Conservation (phyloP, 2,329 filamentous ascomycete genomes). For the Rugonectria rugulosa region DNA sequence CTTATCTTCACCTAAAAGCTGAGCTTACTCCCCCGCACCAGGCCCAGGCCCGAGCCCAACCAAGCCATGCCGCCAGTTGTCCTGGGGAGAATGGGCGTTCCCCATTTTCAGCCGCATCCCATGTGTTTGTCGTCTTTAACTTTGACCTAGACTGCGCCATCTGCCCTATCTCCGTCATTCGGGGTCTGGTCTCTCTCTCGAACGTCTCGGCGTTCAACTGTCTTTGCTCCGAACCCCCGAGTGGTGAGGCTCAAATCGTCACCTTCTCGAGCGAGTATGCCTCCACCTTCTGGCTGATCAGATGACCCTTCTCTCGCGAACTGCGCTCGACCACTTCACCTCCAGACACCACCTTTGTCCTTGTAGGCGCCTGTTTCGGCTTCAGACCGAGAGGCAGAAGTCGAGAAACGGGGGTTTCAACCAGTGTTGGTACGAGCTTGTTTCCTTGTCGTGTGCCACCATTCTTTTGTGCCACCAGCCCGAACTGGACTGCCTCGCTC, state of each 20-base stretch:
- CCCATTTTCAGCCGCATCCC: slow-evolving; percentile 23
- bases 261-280: slow-evolving; percentile 86
- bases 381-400: slow-evolving; percentile 79
- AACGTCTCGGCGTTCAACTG: slow-evolving; percentile 2
- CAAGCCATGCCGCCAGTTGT: slow-evolving; percentile 2
- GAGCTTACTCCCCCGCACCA: not conserved
- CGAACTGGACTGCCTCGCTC: slow-evolving; percentile 71
- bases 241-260: slow-evolving; percentile 60
- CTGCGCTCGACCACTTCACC: slow-evolving; percentile 76
- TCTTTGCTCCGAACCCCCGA: slow-evolving; percentile 4
- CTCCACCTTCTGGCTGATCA: slow-evolving; percentile 81
- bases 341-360: slow-evolving; percentile 68
- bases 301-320: slow-evolving; percentile 75
- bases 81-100: not conserved
- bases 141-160: not conserved
- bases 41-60: too few species aligned
- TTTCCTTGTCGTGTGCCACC: slow-evolving; percentile 38
- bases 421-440: slow-evolving; percentile 53
- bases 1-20: slow-evolving; percentile 12
- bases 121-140: not conserved
- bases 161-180: slow-evolving; percentile 3
- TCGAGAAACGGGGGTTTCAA: slow-evolving; percentile 54
- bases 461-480: slow-evolving; percentile 49
- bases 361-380: slow-evolving; percentile 58
- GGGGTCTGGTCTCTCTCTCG: not conserved